A percentile compares a stretch with the other conserved stretches of the same genome.
These are phyloP conservation scores for Candida gorgasii DNA, from an alignment of 805 yeast genomes.

Conservation along the genomic window DNA sequence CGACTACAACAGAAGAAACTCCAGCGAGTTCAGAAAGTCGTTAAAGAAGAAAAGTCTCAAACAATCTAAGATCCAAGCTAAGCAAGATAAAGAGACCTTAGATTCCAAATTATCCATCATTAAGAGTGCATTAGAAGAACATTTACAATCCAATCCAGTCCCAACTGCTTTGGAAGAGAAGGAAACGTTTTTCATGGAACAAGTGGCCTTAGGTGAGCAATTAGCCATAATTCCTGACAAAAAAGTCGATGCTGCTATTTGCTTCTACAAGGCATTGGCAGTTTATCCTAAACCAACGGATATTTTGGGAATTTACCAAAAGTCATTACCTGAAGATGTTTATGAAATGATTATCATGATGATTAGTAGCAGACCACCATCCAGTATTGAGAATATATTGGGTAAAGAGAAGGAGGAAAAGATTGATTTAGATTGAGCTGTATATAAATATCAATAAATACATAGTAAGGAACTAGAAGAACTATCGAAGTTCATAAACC, in stretches of 20 bases:
- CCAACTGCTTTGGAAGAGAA: constrained; percentile 68
- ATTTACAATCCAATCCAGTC: constrained; percentile 70
- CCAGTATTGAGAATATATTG: constrained; percentile 68
- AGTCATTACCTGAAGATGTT: constrained; percentile 77
- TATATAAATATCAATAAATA: too few relatives aligned
- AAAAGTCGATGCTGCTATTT: constrained; percentile 81
- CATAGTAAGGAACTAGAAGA: too few relatives aligned
- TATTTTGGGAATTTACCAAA: constrained; percentile 84
- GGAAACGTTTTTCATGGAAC: constrained; percentile 78
- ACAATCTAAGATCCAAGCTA: constrained; percentile 58
- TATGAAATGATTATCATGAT: constrained; percentile 82
- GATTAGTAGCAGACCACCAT: constrained; percentile 90
- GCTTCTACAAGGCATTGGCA: constrained; percentile 89
- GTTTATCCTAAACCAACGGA: constrained; percentile 96
- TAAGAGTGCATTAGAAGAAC: constrained; percentile 60
- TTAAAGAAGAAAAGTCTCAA: constrained; percentile 64
- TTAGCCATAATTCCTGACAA: constrained; percentile 63
- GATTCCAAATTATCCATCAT: constrained; percentile 61
- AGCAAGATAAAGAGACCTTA: constrained; percentile 57
- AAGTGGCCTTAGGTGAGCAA: constrained; percentile 85
- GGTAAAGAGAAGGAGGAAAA: constrained; percentile 36
- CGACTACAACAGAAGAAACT: constrained; percentile 87
- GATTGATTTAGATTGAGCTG: constrained; percentile 24
- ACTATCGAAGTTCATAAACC: too few relatives aligned
- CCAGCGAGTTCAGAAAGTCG: constrained; percentile 75